Conservation (phyloP, 805 yeast genomes). For the Clavispora fructus region DNA sequence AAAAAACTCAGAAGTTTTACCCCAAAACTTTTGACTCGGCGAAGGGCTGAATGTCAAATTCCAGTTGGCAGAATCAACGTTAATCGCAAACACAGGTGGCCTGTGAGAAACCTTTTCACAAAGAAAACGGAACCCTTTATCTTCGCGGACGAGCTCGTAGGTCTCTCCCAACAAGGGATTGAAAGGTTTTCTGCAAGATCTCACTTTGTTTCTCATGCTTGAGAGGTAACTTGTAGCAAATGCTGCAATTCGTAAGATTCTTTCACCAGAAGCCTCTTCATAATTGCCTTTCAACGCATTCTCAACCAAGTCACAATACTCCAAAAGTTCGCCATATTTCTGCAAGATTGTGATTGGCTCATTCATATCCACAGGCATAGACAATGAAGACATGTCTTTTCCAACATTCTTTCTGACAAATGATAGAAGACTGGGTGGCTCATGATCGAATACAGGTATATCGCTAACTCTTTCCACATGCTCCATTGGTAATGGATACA, state of each 20-base stretch:
- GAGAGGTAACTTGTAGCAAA: constrained; percentile 79
- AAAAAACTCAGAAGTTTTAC: constrained; percentile 80
- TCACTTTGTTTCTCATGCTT: constrained; percentile 62
- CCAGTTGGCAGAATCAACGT: constrained; percentile 74
- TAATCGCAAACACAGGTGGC: constrained; percentile 80
- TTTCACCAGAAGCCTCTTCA: constrained; percentile 47
- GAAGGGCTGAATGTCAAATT: constrained; percentile 54
- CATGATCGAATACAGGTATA: constrained; percentile 50
- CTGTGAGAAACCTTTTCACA: constrained; percentile 86
- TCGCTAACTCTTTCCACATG: constrained; percentile 51
- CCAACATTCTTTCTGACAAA: constrained; percentile 88
- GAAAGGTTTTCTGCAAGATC: constrained; percentile 85
- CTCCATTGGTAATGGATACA: constrained; percentile 64
- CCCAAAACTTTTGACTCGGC: constrained; percentile 91
- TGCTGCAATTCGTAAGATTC: constrained; percentile 64
- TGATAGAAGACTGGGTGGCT: constrained; percentile 79
- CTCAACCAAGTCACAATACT: constrained; percentile 64
- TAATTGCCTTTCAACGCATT: constrained; percentile 48
- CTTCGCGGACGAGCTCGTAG: constrained; percentile 82
- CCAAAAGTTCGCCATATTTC: constrained; percentile 72
- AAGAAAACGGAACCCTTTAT: constrained; percentile 64
- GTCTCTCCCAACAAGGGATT: constrained; percentile 94
- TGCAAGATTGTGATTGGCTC: constrained; percentile 87
- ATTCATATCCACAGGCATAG: constrained; percentile 93
- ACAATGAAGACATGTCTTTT: constrained; percentile 75